Evolutionary conservation across 139 green algal species (phyloP), one percentile per base, ranked within the genome.

Genomic region (Coccomyxa sp.): DNA sequence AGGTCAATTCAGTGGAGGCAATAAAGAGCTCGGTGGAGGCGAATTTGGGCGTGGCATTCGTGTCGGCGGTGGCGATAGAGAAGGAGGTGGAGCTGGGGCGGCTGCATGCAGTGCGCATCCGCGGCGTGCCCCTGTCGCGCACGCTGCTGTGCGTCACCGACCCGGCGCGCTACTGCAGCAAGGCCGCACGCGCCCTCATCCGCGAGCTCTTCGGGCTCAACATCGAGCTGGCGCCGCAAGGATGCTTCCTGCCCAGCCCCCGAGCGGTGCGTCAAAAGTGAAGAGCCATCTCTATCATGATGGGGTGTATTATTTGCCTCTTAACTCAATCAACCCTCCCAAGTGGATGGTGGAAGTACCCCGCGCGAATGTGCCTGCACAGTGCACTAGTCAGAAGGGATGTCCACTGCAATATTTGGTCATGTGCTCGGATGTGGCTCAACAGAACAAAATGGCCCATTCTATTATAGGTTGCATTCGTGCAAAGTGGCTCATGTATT

Each of bases 1-100:
- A 92, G 83, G 86, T 92, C 45, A 89, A 87, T 67, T 90, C 85
- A 13, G 86, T 89, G 68, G 90, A 91, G 77, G 91, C 87, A 1
- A 91, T 91, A 81, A 91, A 91, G 66, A 84, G 38, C 38, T 82
- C 87, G 7, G 87, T 91, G 58, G 68, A 85, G 76, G 60, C 60
- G n/a, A 76, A 82, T 58, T 67, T 91, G 45, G 87, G 87, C 28
- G 87, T 75, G 25, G 87, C 87, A 17, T 91, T 91, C 78, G 79
- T 91, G 23, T 87, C 85, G 28, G 57, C 59, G 10, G 76, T 67
- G n/a, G 80, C 85, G 18, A 51, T 91, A 25, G 18, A 85, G 25
- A 88, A 85, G 58, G 87, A 91, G 79, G 17, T 85, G 31, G 51
- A 82, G 76, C 71, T 85, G 18, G 87, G 87, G 31, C 71, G 77